Evolutionary conservation across 768 basidiomycete genomes (phyloP).

Genomic region (Termitomyces sp.): DNA sequence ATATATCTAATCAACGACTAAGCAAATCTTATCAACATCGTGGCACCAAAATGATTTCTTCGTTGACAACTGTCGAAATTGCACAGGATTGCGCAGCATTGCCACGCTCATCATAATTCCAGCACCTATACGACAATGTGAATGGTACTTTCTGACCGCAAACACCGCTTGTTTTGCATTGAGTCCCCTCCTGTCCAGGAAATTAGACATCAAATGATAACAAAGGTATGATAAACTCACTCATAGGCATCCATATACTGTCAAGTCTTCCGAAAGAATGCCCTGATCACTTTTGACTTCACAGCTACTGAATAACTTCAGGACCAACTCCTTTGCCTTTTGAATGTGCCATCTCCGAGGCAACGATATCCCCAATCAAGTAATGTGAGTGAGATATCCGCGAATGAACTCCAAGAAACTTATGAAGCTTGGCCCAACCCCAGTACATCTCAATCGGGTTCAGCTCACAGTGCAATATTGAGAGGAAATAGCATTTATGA

Average conservation of each 20-base stretch:
- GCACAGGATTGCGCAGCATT: not conserved
- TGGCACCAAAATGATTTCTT: too few species aligned
- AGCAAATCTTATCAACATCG: not conserved
- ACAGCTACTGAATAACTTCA: not conserved
- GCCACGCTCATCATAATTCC: constrained; percentile 2
- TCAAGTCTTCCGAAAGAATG: constrained; percentile 15
- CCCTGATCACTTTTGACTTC: constrained; percentile 11
- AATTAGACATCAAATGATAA: not conserved
- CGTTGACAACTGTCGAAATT: too few species aligned
- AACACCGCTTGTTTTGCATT: constrained; percentile 9
- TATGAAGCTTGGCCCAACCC: not conserved
- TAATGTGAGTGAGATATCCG: not conserved
- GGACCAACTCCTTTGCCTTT: not conserved
- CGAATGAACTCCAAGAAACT: not conserved
- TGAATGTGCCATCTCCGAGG: not conserved
- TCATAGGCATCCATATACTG: constrained; percentile 19
- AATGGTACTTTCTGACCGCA: constrained; percentile 5
- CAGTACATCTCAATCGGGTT: not conserved
- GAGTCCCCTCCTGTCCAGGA: not conserved
- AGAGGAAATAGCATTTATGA: not conserved
- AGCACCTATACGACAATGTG: not conserved
- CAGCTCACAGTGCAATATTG: constrained; percentile 1
- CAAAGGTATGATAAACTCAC: not conserved
- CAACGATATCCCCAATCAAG: not conserved
- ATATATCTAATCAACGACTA: not conserved